Evolutionary conservation across 2,329 filamentous ascomycete species (phyloP).

Genomic region (Aspergillus sp.): DNA sequence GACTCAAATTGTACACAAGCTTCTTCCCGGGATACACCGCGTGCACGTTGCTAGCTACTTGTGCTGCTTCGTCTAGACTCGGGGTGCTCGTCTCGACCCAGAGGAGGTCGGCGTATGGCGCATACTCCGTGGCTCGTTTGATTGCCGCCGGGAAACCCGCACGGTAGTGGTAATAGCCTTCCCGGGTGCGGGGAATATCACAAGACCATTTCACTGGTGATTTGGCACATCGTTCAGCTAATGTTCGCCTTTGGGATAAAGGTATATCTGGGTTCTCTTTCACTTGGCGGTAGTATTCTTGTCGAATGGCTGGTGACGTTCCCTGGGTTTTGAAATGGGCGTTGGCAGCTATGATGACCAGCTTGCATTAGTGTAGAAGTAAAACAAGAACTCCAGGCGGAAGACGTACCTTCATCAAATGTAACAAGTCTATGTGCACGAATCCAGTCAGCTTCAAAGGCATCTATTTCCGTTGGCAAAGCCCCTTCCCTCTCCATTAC

Average conservation of each 20-base stretch:
- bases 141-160: slow-evolving; percentile 80
- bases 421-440: slow-evolving; percentile 77
- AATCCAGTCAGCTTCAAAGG: slow-evolving; percentile 80
- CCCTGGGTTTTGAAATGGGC: slow-evolving; percentile 64
- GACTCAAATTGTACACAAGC: slow-evolving; percentile 91
- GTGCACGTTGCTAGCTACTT: slow-evolving; percentile 71
- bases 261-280: slow-evolving; percentile 64
- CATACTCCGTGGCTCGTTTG: slow-evolving; percentile 87
- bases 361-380: neutral
- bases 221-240: slow-evolving; percentile 62
- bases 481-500: slow-evolving; percentile 80
- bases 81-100: slow-evolving; percentile 97
- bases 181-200: slow-evolving; percentile 85
- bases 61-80: slow-evolving; percentile 66
- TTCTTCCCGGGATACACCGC: slow-evolving; percentile 67
- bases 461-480: slow-evolving; percentile 71
- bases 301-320: slow-evolving; percentile 56
- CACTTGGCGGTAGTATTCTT: slow-evolving; percentile 60
- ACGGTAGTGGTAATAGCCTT: slow-evolving; percentile 54
- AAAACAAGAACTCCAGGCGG: neutral
- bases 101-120: slow-evolving; percentile 84
- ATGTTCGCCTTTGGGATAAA: slow-evolving; percentile 65
- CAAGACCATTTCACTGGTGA: slow-evolving; percentile 74
- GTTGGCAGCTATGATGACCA: slow-evolving; percentile 55
- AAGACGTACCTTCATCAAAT: slow-evolving; percentile 66